phyloP scores from a whole-genome alignment of 2,329 filamentous ascomycete genomes.

The Coniochaeta ligniaria region DNA sequence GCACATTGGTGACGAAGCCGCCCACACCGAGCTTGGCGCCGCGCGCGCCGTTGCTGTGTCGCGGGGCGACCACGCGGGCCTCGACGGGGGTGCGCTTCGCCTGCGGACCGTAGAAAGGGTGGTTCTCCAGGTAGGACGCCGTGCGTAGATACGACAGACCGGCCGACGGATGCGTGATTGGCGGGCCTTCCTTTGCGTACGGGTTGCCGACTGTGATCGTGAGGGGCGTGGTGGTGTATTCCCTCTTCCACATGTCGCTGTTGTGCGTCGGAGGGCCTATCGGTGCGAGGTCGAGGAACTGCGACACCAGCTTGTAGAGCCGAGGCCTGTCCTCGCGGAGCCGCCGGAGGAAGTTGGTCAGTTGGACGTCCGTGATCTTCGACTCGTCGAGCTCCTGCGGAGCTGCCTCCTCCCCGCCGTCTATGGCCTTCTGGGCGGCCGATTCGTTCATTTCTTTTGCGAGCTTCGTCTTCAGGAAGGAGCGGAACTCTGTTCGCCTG shows the following conservation, averaged over 20 bases:
- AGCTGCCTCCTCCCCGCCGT: conserved; percentile 23
- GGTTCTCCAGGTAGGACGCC: conserved; percentile 47
- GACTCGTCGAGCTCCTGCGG: conserved; percentile 21
- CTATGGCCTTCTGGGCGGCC: conserved; percentile 28
- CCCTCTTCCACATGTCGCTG: conserved; percentile 6
- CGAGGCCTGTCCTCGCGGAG: conserved; percentile 43
- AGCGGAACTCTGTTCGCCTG: conserved; percentile 46
- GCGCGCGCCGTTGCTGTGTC: conserved; percentile 14
- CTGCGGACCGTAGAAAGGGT: conserved; percentile 55
- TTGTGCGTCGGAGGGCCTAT: conserved; percentile 23
- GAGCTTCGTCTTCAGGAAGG: conserved; percentile 41
- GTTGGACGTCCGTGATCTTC: conserved; percentile 42
- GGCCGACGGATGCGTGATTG: conserved; percentile 53
- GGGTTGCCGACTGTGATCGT: conserved; percentile 26
- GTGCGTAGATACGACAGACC: conserved; percentile 57
- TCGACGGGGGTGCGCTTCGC: conserved; percentile 37
- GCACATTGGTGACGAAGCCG: conserved; percentile 42
- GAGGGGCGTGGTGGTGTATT: conserved; percentile 3
- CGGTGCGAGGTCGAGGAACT: conserved; percentile 56
- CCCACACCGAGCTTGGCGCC: conserved; percentile 44
- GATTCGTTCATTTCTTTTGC: conserved; percentile 36
- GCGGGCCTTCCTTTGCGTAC: conserved; percentile 48
- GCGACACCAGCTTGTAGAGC: conserved; percentile 47
- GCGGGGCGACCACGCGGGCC: conserved; percentile 43
- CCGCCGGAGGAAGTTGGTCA: conserved; percentile 43